These are phyloP conservation scores for Fusarium duplospermum DNA, from an alignment of 2,329 filamentous ascomycete genomes.

Conservation along the genomic window DNA sequence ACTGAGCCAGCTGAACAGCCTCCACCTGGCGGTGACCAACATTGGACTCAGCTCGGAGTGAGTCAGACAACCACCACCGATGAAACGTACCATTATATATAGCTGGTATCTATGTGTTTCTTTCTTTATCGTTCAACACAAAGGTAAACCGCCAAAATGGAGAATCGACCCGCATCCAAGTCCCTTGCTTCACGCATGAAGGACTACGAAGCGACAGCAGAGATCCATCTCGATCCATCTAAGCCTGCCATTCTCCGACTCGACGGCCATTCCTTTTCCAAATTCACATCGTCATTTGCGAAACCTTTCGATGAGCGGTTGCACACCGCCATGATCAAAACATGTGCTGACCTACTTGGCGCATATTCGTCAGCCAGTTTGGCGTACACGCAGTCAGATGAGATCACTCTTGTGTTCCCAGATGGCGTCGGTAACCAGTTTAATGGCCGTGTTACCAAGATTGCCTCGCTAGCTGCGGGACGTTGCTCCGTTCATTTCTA, in stretches of 20 bases:
- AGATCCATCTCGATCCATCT: conserved; percentile 11
- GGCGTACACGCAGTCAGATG: conserved; percentile 31
- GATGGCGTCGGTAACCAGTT: conserved; percentile 25
- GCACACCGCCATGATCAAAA: conserved; percentile 30
- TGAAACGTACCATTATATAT: neutral
- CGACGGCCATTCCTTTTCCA: conserved; percentile 33
- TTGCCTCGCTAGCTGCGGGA: conserved; percentile 24
- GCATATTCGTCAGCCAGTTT: conserved; percentile 17
- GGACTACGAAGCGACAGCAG: conserved; percentile 20
- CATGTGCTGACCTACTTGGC: conserved; percentile 22
- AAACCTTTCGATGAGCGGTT: conserved; percentile 29
- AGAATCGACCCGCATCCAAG: neutral
- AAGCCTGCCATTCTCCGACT: conserved; percentile 29
- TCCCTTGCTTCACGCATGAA: conserved; percentile 27
- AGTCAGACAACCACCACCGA: neutral
- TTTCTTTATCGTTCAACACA: neutral
- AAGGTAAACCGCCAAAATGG: neutral
- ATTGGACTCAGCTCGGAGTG: neutral
- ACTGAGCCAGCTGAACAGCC: neutral
- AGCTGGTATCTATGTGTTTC: neutral
- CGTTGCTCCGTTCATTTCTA: conserved; percentile 31
- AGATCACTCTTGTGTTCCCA: conserved; percentile 33
- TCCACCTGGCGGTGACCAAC: neutral
- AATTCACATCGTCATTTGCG: conserved; percentile 23
- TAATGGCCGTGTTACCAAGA: conserved; percentile 26